These are phyloP conservation scores for Margaritispora aquatica DNA, from an alignment of 495 filamentous ascomycete species.

Conservation along the genomic window DNA sequence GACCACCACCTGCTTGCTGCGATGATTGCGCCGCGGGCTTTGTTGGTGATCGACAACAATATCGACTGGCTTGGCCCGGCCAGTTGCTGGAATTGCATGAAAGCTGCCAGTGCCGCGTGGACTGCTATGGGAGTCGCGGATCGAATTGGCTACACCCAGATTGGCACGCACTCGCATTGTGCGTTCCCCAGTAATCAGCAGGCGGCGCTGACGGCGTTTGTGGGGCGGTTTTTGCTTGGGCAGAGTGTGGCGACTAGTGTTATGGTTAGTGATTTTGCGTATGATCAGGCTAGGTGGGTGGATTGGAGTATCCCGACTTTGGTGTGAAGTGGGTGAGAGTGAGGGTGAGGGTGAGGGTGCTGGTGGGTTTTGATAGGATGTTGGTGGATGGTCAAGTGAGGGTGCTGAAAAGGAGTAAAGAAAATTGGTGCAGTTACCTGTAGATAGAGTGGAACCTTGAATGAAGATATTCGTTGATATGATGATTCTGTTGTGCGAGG, in stretches of 20 bases:
- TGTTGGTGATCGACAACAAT: slow-evolving; percentile 46
- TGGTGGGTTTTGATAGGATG: too few species aligned
- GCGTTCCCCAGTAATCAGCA: slow-evolving; percentile 42
- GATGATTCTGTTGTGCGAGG: too few species aligned
- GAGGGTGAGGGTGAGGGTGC: too few species aligned
- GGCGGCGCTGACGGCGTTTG: slow-evolving; percentile 45
- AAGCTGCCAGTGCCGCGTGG: slow-evolving; percentile 41
- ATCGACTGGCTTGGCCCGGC: slow-evolving; percentile 49
- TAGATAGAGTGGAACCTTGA: too few species aligned
- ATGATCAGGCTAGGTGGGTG: neutral
- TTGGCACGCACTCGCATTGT: slow-evolving; percentile 48
- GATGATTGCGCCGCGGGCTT: slow-evolving; percentile 38
- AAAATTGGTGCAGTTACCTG: too few species aligned
- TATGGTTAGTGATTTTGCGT: neutral
- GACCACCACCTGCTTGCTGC: slow-evolving; percentile 46
- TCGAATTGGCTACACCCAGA: slow-evolving; percentile 45
- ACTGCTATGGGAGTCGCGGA: slow-evolving; percentile 40
- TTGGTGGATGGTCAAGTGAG: too few species aligned
- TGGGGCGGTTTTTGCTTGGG: slow-evolving; percentile 42
- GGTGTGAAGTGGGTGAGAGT: too few species aligned
- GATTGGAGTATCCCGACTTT: slow-evolving; percentile 6
- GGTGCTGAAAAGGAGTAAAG: too few species aligned
- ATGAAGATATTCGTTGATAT: too few species aligned
- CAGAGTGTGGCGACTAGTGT: neutral
- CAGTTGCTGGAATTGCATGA: slow-evolving; percentile 48